These are phyloP conservation scores for Sabuloglossum arenarium DNA, from an alignment of 495 filamentous ascomycete species.

Conservation along the genomic window DNA sequence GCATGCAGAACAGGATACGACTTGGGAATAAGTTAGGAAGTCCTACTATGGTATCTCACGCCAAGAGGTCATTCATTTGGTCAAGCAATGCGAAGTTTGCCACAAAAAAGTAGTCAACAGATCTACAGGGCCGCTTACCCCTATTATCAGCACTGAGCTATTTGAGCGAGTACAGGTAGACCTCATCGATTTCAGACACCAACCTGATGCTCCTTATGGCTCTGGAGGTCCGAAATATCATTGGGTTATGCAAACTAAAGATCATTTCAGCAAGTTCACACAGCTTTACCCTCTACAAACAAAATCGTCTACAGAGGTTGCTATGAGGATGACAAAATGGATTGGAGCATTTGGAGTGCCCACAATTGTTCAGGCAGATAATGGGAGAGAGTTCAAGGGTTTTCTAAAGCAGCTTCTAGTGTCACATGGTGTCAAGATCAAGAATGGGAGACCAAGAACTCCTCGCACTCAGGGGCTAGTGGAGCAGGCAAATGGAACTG, in stretches of 20 bases:
- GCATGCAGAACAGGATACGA: too few species aligned
- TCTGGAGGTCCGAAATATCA: too few species aligned
- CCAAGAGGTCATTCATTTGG: too few species aligned
- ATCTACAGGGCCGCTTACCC: too few species aligned
- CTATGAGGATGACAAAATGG: not conserved
- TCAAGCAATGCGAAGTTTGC: too few species aligned
- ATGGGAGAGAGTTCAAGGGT: not conserved
- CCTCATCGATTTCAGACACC: too few species aligned
- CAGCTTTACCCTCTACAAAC: not conserved
- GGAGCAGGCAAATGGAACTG: not conserved
- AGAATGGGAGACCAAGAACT: not conserved
- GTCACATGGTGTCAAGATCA: not conserved
- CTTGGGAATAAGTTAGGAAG: too few species aligned
- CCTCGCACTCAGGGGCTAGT: not conserved
- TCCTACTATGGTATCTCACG: too few species aligned
- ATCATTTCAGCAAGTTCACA: not conserved
- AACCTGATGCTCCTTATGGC: too few species aligned
- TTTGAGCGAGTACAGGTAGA: not conserved
- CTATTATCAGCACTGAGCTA: not conserved
- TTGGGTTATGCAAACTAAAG: too few species aligned
- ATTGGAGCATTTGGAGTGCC: constrained; percentile 3
- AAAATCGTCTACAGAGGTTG: not conserved
- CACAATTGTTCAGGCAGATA: too few species aligned
- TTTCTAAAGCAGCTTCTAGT: not conserved
- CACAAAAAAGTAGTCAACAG: too few species aligned